Base-by-base conservation (phyloP, 768 basidiomycete species). In the Rhodosporidiobolus odoratus region DNA sequence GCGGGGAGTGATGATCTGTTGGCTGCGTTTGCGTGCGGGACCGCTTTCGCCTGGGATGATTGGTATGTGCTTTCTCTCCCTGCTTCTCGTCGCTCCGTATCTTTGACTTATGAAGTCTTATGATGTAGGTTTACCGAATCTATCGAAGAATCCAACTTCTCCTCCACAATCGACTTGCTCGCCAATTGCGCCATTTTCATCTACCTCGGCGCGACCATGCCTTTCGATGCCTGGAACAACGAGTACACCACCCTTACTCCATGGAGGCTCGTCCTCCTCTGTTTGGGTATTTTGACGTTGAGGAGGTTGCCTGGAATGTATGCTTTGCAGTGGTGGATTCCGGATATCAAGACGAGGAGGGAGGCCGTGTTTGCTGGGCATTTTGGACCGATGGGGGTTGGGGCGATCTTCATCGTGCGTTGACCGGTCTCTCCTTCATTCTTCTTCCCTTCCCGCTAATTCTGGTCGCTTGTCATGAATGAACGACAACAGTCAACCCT, bases 121-220 rank as follows among this genome's bases (percentile, higher is more conserved):
- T n/a, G 30, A n/a, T 10, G 15, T 43, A 72, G 70, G 71, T 77
- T 77, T 52, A 76, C 73, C 56, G 76, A 77, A 50, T 76, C 75
- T 19, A 75, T 76, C 68, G 94, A 96, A 78, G 94, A 97, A 79
- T 86, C 91, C 37, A 88, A 92, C 71, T 99, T 99, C 83, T 90
- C 88, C 74, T 92, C 91, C 80, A 94, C 98, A 75, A 92, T 98
- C 77, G 92, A 98, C 80, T 82, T 97, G 74, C 83, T 98, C 66
- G 95, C 96, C 86, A 97, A 97, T 81, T 86, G 92, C 71, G 91
- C 92, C 37, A 90, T 90, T 6, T 97, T 98, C 82, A 87, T 97
- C 60, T 97, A 89, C 78, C 89, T 98, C 70, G 96, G 96, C 69
- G 94, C 95, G 41, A 93, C 94, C 88, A 94, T 94, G 86, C 96